Percentiles rank a stretch among this genome's conserved stretches.
Evolutionary conservation across 1,284 basidiomycete genomes (phyloP).

Genomic region (Microbotryum silenes-acaulis): DNA sequence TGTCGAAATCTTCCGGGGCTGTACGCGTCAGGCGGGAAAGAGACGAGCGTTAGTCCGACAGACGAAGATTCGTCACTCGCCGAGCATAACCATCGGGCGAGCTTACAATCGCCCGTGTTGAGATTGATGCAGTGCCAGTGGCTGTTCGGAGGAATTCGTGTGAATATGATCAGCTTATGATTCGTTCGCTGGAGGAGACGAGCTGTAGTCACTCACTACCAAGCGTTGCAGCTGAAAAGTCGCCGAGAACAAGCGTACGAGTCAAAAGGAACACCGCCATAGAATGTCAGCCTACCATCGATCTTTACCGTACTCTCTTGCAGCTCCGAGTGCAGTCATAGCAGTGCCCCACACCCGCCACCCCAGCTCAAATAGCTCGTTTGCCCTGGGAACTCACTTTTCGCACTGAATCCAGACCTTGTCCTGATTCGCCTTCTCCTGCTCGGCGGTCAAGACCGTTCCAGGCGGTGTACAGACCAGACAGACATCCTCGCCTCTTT

Average conservation of each 20-base stretch:
- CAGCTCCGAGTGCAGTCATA: no score
- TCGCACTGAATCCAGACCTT: slow-evolving; percentile 1
- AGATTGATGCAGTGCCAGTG: slow-evolving; percentile 23
- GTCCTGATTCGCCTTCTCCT: background rate
- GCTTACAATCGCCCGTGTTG: slow-evolving; percentile 8
- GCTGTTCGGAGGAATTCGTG: background rate
- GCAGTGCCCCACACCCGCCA: background rate
- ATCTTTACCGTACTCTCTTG: background rate
- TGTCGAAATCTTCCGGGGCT: slow-evolving; percentile 19
- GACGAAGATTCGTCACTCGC: background rate
- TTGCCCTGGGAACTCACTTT: background rate
- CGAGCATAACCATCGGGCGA: no score
- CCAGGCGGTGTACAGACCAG: no score
- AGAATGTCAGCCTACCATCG: background rate
- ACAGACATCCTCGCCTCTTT: no score
- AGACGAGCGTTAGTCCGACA: background rate
- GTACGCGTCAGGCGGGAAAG: no score
- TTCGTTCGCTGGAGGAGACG: background rate
- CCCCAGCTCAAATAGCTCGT: no score
- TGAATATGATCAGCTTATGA: background rate
- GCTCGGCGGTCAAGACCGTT: no score
- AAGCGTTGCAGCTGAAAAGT: slow-evolving; percentile 8
- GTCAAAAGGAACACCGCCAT: background rate
- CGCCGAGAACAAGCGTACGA: background rate
- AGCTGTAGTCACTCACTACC: slow-evolving; percentile 9